Conservation (phyloP, 2,329 filamentous ascomycete species). For the Neonectria neomacrospora region DNA sequence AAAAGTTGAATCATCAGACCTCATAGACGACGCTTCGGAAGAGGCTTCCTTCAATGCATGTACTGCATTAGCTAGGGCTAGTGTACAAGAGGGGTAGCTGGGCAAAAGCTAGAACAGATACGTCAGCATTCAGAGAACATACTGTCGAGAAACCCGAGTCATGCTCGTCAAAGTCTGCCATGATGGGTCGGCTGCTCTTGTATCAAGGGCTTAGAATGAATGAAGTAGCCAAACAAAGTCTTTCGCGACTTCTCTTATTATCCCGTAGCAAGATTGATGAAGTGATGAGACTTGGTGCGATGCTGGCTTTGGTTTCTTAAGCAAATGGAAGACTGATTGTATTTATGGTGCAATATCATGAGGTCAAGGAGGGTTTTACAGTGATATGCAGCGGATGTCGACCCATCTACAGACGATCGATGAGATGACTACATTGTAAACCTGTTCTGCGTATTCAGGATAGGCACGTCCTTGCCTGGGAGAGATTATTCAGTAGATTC, state of each 20-base stretch:
- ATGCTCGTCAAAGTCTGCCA: not conserved
- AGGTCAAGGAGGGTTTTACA: not conserved
- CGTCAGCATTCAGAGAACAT: not conserved
- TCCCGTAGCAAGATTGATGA: not conserved
- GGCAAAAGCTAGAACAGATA: not conserved
- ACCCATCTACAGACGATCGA: not conserved
- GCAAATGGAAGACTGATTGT: not conserved
- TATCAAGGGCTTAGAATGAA: not conserved
- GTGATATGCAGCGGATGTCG: not conserved
- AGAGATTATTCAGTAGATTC: too few species aligned
- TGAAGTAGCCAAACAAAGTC: not conserved
- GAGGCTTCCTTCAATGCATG: not conserved
- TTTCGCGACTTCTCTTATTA: not conserved
- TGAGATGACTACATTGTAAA: not conserved
- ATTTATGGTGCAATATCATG: not conserved
- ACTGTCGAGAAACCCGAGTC: slow-evolving; percentile 3
- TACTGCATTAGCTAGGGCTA: not conserved
- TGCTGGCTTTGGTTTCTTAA: not conserved
- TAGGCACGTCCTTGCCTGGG: too few species aligned
- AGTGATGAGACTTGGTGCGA: not conserved
- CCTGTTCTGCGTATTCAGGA: not conserved
- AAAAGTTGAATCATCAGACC: too few species aligned
- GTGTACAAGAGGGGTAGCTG: not conserved
- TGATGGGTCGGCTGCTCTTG: not conserved
- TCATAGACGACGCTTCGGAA: too few species aligned